A percentile compares a stretch with the other conserved stretches of the same genome.
Conservation (phyloP, 2,329 filamentous ascomycete species). For the Ramichloridium luteum region DNA sequence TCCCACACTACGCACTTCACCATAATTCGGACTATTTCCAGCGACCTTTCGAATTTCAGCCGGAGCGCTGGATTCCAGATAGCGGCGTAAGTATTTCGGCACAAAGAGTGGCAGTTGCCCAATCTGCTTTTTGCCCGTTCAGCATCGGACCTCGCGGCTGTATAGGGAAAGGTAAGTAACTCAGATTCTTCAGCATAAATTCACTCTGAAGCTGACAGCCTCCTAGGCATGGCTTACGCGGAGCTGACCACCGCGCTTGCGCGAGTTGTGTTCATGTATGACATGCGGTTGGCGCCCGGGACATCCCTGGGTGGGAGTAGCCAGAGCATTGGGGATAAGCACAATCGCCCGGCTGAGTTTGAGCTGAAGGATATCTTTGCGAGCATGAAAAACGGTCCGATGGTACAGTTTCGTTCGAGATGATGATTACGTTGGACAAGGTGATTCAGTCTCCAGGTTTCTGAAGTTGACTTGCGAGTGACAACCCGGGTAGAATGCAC, state of each 20-base stretch:
- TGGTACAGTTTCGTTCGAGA: slow-evolving; percentile 7
- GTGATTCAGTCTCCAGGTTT: no score
- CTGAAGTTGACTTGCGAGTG: no score
- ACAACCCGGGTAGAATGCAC: no score
- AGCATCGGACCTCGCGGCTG: slow-evolving; percentile 12
- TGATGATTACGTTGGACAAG: no score
- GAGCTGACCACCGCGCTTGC: slow-evolving; percentile 13
- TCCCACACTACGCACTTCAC: slow-evolving; percentile 25
- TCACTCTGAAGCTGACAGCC: slow-evolving; percentile 1
- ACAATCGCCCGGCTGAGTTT: slow-evolving; percentile 4
- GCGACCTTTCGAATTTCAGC: slow-evolving; percentile 14
- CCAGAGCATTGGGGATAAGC: neutral
- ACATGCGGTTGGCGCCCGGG: slow-evolving; percentile 12
- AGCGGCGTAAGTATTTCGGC: neutral
- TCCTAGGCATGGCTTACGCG: slow-evolving; percentile 11
- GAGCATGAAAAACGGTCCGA: slow-evolving; percentile 9
- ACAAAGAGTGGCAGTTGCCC: slow-evolving; percentile 6
- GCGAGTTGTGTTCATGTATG: slow-evolving; percentile 10
- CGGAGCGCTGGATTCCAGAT: slow-evolving; percentile 17
- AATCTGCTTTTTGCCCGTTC: slow-evolving; percentile 13
- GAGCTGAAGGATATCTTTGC: slow-evolving; percentile 10
- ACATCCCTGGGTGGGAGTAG: slow-evolving; percentile 7
- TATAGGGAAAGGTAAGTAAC: slow-evolving; percentile 9
- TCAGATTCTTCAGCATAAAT: neutral
- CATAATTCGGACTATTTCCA: slow-evolving; percentile 23